Evolutionary conservation across 257 asterid species (phyloP).

Genomic region (Nicotiana sylvestris): DNA sequence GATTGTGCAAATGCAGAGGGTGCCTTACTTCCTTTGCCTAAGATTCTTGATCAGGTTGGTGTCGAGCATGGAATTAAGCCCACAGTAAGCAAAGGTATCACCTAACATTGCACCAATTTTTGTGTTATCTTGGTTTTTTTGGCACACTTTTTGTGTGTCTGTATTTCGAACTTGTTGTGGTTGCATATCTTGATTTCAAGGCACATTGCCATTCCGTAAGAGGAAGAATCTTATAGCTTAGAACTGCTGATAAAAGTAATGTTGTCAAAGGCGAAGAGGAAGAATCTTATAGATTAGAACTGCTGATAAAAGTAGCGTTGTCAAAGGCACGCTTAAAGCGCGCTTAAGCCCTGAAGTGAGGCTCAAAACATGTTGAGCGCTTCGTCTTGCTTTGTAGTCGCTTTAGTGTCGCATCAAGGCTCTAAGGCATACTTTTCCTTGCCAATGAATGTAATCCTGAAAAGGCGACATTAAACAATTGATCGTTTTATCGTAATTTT

Average conservation of each 20-base stretch:
- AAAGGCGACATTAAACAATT: too few species aligned
- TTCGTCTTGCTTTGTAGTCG: too few species aligned
- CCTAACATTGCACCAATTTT: not conserved
- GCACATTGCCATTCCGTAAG: not conserved
- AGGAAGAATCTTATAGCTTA: not conserved
- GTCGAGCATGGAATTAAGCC: slow-evolving; percentile 33
- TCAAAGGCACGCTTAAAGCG: too few species aligned
- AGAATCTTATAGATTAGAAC: not conserved
- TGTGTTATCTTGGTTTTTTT: not conserved
- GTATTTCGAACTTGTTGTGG: not conserved
- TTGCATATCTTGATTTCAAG: not conserved
- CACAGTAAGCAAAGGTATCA: slow-evolving; percentile 43
- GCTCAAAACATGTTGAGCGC: too few species aligned
- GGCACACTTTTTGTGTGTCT: not conserved
- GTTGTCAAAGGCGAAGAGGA: not conserved
- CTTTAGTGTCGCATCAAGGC: too few species aligned
- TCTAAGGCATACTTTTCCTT: too few species aligned
- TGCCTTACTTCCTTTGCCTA: slow-evolving; percentile 76
- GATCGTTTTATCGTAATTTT: too few species aligned
- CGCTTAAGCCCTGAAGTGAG: too few species aligned
- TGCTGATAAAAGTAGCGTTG: not conserved
- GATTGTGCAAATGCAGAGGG: slow-evolving; percentile 78
- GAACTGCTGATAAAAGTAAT: not conserved
- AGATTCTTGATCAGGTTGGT: slow-evolving; percentile 37
- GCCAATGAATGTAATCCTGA: too few species aligned